Evolutionary conservation across 306 rosid species (phyloP), one percentile per base, ranked within the genome.

Genomic region (Acacia melanoxylon): DNA sequence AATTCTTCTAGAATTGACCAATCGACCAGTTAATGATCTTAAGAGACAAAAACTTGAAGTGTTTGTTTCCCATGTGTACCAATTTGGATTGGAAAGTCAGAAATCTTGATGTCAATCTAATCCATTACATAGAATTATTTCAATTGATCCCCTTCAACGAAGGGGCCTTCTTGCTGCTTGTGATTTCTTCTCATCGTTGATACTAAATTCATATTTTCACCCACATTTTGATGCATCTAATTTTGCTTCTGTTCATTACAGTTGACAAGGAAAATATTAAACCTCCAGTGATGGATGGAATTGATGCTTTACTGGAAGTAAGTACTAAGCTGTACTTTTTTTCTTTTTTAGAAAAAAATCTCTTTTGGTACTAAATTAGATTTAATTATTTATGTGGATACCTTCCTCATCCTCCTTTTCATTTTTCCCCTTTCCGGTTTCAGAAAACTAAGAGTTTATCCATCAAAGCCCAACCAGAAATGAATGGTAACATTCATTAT

Each of bases 211-310:
- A 4, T 10, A 10, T 45, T 66, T 25, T 69, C 24, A 59, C 45
- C 45, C 45, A n/a, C 10, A 22, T 49, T 70, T 74, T 59, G 54
- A 48, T 76, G 42, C n/a, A 62, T 61, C 84, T 13, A 37, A 14
- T 71, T 10, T 44, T 8, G 10, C 72, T 82, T 65, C 41, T 49
- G 12, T 62, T 42, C 22, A 74, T 78, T 77, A 29, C 86, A 95
- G 99, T 81, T 82, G 90, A 85, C 54, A 77, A 83, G 79, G 97
- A 95, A 77, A 85, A 93, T 80, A 72, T 90, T 72, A 81, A 87
- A 78, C 98, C 92, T 66, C 99, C 99, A 4, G 78, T 61, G 41
- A 59, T 91, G 72, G 97, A 95, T 62, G 99, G 98, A 78, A 73
- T 95, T 79, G 98, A 93, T 37, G 79, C 66, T 59, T 88, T 95